Evolutionary conservation across 345 rosid genomes (phyloP).

Genomic region (Eucalyptus erythrocorys): DNA sequence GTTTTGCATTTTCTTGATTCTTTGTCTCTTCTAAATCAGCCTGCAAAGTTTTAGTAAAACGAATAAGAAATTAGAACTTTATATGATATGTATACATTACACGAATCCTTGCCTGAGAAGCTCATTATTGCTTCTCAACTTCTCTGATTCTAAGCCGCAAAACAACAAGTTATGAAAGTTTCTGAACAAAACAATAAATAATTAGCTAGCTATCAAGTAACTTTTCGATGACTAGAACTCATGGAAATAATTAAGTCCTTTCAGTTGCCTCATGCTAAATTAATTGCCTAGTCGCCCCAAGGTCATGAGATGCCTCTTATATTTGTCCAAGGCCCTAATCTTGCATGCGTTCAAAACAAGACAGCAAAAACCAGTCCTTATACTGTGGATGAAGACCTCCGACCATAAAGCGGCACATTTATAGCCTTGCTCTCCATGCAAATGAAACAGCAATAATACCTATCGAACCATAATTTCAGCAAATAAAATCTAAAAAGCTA

Average conservation of each 20-base stretch:
- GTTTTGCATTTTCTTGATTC: slow-evolving; percentile 77
- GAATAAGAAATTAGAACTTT: neutral
- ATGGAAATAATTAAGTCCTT: neutral
- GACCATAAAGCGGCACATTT: neutral
- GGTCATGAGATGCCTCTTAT: neutral
- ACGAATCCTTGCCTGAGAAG: neutral
- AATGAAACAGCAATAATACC: neutral
- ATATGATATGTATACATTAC: neutral
- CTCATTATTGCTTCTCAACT: neutral
- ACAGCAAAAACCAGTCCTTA: neutral
- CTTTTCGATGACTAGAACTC: neutral
- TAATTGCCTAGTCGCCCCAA: neutral
- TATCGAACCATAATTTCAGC: neutral
- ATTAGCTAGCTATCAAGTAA: neutral
- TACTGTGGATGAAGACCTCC: neutral
- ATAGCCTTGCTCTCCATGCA: neutral
- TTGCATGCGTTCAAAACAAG: neutral
- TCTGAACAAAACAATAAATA: neutral
- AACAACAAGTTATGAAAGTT: neutral
- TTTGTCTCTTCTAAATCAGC: slow-evolving; percentile 93
- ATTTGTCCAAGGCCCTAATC: neutral
- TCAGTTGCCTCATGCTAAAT: neutral
- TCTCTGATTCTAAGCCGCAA: neutral
- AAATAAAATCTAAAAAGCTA: neutral
- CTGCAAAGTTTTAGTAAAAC: slow-evolving; percentile 14